Conservation (phyloP, 768 basidiomycete genomes). For the Leccinum subtestaceum region DNA sequence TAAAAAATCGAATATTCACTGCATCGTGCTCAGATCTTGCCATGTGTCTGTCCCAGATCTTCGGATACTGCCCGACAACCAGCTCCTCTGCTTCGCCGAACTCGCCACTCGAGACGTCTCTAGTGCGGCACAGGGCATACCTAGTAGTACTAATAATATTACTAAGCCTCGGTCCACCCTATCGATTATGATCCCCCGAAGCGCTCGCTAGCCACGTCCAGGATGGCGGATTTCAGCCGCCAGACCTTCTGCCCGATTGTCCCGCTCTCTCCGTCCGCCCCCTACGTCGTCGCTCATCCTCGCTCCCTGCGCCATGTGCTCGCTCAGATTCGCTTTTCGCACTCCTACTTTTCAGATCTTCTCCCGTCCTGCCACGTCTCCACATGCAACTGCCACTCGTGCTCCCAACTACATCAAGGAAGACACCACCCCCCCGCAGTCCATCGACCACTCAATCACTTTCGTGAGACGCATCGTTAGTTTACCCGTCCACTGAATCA, state of each 20-base stretch:
- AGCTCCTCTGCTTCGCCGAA: constrained; percentile 9
- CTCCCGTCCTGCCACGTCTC: constrained; percentile 22
- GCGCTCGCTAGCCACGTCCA: constrained; percentile 15
- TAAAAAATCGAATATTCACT: constrained; percentile 16
- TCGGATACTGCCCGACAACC: constrained; percentile 9
- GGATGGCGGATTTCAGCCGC: constrained; percentile 15
- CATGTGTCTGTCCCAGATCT: constrained; percentile 18
- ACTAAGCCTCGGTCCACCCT: constrained; percentile 2
- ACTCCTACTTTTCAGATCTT: constrained; percentile 23
- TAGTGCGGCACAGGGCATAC: constrained; percentile 23
- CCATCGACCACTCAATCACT: constrained; percentile 7
- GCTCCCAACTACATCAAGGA: constrained; percentile 2
- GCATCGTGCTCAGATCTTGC: constrained; percentile 16
- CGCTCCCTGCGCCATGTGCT: constrained; percentile 28
- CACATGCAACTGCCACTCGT: constrained; percentile 8
- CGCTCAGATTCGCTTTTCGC: constrained; percentile 27
- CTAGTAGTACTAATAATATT: constrained; percentile 1
- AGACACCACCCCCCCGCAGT: neutral
- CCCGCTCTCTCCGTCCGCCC: constrained; percentile 9
- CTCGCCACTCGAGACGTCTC: constrained; percentile 10
- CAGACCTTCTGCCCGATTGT: constrained; percentile 13
- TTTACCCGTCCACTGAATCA: constrained; percentile 10
- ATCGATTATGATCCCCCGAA: constrained; percentile 25
- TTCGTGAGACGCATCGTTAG: neutral
- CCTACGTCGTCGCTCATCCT: constrained; percentile 12